A percentile compares a stretch with the other conserved stretches of the same genome.
phyloP scores from a whole-genome alignment of 1,284 basidiomycete genomes.

The Microbotryum violaceum region DNA sequence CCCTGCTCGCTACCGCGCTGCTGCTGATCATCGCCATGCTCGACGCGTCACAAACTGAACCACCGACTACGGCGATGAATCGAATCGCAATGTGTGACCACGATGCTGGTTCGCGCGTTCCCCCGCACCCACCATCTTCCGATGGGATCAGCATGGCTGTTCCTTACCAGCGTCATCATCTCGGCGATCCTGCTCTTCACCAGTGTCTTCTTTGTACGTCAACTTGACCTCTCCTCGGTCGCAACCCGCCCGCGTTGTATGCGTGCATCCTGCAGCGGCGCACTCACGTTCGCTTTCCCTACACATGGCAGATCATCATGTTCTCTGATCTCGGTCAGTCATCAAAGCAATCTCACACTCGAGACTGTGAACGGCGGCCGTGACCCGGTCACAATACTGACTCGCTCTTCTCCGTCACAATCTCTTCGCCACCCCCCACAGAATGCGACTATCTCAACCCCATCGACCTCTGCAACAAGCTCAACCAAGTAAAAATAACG shows the following conservation, averaged over 20 bases:
- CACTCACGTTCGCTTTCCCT: not conserved
- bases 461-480: conserved; percentile 99
- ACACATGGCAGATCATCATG: conserved; percentile 81
- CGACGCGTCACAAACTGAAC: too few species aligned
- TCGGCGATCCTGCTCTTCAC: conserved; percentile 88
- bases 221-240: not conserved
- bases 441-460: conserved; percentile 89
- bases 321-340: conserved; percentile 74
- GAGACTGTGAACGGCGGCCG: not conserved
- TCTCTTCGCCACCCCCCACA: conserved; percentile 29
- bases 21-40: too few species aligned
- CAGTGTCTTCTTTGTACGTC: conserved; percentile 91
- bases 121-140: not conserved
- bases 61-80: too few species aligned
- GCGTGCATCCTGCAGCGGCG: too few species aligned
- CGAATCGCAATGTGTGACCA: too few species aligned
- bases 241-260: too few species aligned
- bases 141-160: conserved; percentile 64
- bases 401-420: not conserved
- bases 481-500: conserved; percentile 68
- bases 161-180: conserved; percentile 86
- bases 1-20: too few species aligned
- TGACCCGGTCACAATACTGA: too few species aligned
- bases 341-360: not conserved
- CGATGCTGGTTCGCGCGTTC: not conserved